phyloP scores from a whole-genome alignment of 768 basidiomycete genomes.

The Mycena haematopus region DNA sequence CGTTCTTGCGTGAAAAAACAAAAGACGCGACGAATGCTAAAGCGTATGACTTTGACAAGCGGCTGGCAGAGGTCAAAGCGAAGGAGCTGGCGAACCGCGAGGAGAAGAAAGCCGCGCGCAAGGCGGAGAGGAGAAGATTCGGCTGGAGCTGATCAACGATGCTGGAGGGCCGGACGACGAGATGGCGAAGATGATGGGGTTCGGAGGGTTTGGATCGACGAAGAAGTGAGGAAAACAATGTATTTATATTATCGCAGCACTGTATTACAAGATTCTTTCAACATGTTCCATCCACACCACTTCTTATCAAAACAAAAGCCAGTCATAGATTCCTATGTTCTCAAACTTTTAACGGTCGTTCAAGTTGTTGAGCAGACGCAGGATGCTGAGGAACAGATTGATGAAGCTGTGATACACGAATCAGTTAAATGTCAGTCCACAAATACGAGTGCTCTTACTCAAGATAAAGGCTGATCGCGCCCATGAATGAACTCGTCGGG shows the following conservation, averaged over 20 bases:
- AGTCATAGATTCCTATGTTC: too few relatives aligned
- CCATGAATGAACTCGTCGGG: constrained; percentile 96
- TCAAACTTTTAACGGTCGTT: constrained; percentile 60
- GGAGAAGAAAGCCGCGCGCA: constrained; percentile 80
- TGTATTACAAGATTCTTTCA: constrained; percentile 36
- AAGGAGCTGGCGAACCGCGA: constrained; percentile 72
- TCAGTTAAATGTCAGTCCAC: background rate
- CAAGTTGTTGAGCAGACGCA: constrained; percentile 75
- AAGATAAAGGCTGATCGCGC: constrained; percentile 90
- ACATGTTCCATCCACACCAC: too few relatives aligned
- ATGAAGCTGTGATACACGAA: background rate
- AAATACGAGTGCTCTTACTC: constrained; percentile 62
- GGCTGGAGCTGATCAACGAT: constrained; percentile 65
- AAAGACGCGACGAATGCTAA: constrained; percentile 83
- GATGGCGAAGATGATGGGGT: constrained; percentile 89
- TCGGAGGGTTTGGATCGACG: constrained; percentile 86
- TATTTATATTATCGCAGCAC: constrained; percentile 30
- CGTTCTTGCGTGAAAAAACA: constrained; percentile 84
- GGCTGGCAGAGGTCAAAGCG: constrained; percentile 80
- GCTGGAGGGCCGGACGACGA: constrained; percentile 61
- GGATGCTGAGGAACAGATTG: constrained; percentile 76
- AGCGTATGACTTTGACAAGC: constrained; percentile 93
- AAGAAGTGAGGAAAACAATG: constrained; percentile 68
- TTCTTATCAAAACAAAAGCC: too few relatives aligned
- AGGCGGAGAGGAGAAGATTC: constrained; percentile 76